Percentiles rank a stretch among this genome's conserved stretches.
Evolutionary conservation across 768 basidiomycete genomes (phyloP).

Genomic region (Hygrophoropsis aurantiaca): DNA sequence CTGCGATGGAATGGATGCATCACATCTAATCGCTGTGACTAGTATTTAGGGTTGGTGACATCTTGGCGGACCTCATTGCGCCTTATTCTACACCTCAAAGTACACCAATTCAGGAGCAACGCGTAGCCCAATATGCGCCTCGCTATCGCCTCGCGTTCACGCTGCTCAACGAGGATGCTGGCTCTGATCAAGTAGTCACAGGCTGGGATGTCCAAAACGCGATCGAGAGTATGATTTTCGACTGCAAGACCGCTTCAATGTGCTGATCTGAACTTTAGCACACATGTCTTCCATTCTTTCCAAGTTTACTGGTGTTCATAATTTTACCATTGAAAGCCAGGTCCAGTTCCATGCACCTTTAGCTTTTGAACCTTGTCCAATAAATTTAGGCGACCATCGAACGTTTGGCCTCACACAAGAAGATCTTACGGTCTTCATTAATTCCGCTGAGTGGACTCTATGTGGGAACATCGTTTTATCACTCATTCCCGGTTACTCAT

Average conservation of each 20-base stretch:
- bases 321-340: slow-evolving; percentile 93
- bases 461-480: slow-evolving; percentile 47
- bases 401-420: slow-evolving; percentile 69
- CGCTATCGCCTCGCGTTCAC: slow-evolving; percentile 90
- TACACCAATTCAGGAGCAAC: slow-evolving; percentile 48
- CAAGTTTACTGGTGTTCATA: slow-evolving; percentile 68
- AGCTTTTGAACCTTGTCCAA: slow-evolving; percentile 63
- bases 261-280: slow-evolving; percentile 42
- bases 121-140: slow-evolving; percentile 73
- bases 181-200: slow-evolving; percentile 54
- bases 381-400: slow-evolving; percentile 32
- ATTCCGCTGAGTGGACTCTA: slow-evolving; percentile 94
- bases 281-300: slow-evolving; percentile 67
- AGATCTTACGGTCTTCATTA: slow-evolving; percentile 89
- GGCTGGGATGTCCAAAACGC: slow-evolving; percentile 75
- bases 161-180: slow-evolving; percentile 86
- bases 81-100: slow-evolving; percentile 36
- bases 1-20: slow-evolving; percentile 3
- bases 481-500: slow-evolving; percentile 3
- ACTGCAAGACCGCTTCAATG: not conserved
- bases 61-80: slow-evolving; percentile 40
- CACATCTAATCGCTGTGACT: slow-evolving; percentile 21
- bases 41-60: slow-evolving; percentile 38
- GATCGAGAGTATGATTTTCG: slow-evolving; percentile 53
- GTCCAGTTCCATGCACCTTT: slow-evolving; percentile 90